Percentiles rank a stretch among this genome's conserved stretches.
Conservation (phyloP, 1,284 basidiomycete genomes). For the Pseudozyma flocculosa region DNA sequence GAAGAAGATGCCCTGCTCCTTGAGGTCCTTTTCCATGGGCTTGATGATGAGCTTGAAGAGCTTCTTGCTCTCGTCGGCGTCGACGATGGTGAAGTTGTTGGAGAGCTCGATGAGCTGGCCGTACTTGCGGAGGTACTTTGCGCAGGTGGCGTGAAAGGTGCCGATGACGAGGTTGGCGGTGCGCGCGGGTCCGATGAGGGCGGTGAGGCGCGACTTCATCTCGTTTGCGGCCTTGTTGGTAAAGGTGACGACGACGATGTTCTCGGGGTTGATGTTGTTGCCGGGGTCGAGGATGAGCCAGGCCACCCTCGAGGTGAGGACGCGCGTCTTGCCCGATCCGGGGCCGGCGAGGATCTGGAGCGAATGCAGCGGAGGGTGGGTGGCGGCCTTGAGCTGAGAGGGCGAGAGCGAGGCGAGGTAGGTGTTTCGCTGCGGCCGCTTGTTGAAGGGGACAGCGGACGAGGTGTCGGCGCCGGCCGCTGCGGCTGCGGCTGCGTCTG, state of each 20-base stretch:
- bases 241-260: constrained; percentile 58
- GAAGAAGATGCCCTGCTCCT: constrained; percentile 63
- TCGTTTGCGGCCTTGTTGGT: constrained; percentile 84
- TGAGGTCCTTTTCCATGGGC: constrained; percentile 62
- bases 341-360: constrained; percentile 55
- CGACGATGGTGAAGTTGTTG: constrained; percentile 79
- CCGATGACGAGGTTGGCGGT: constrained; percentile 68
- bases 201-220: constrained; percentile 74
- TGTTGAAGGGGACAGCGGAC: background rate
- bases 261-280: constrained; percentile 40
- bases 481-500: too few relatives aligned
- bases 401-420: constrained; percentile 37
- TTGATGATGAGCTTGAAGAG: constrained; percentile 69
- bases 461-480: too few relatives aligned
- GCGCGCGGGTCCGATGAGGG: constrained; percentile 69
- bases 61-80: constrained; percentile 76
- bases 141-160: constrained; percentile 82
- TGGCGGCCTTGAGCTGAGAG: constrained; percentile 48
- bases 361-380: constrained; percentile 36
- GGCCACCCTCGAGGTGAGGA: constrained; percentile 51
- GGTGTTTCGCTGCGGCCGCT: background rate
- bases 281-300: constrained; percentile 45
- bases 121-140: constrained; percentile 69
- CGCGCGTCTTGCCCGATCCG: constrained; percentile 56
- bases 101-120: constrained; percentile 67